phyloP scores from a whole-genome alignment of 495 filamentous ascomycete species.

The Penicillium canariense region DNA sequence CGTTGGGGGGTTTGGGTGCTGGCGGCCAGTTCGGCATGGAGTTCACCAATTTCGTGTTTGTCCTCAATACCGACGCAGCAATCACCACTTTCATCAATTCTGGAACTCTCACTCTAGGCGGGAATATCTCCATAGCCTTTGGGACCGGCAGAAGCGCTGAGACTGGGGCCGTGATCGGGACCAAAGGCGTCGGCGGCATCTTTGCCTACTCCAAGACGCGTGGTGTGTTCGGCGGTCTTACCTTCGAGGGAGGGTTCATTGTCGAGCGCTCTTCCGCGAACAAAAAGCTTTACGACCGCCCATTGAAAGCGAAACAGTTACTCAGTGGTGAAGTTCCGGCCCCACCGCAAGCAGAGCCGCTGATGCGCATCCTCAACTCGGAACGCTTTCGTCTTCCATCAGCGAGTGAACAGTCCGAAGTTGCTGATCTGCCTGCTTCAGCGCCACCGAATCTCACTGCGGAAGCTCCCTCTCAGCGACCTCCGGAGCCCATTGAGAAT shows the following conservation, averaged over 20 bases:
- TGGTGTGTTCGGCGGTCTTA: constrained; percentile 87
- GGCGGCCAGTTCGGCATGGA: constrained; percentile 94
- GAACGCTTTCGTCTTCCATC: constrained; percentile 1
- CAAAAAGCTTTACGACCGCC: constrained; percentile 81
- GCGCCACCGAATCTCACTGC: not conserved
- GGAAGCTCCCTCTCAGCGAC: not conserved
- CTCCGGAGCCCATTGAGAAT: not conserved
- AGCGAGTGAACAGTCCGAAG: not conserved
- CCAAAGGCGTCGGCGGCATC: constrained; percentile 75
- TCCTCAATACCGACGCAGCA: constrained; percentile 81
- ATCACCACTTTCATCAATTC: constrained; percentile 87
- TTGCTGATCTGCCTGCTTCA: not conserved
- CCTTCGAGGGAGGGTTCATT: constrained; percentile 80
- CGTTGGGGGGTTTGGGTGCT: constrained; percentile 77
- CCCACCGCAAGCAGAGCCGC: constrained; percentile 71
- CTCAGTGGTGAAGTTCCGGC: constrained; percentile 72
- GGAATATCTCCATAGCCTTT: constrained; percentile 88
- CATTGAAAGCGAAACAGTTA: constrained; percentile 71
- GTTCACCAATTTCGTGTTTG: constrained; percentile 95
- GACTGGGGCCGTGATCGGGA: constrained; percentile 77
- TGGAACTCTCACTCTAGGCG: constrained; percentile 80
- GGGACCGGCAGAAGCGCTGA: constrained; percentile 92
- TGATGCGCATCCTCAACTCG: constrained; percentile 71
- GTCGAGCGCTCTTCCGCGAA: constrained; percentile 88
- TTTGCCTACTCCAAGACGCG: constrained; percentile 96